Evolutionary conservation across 108 stramenopile genomes (phyloP).

Genomic region (Mediolabrus comicus): DNA sequence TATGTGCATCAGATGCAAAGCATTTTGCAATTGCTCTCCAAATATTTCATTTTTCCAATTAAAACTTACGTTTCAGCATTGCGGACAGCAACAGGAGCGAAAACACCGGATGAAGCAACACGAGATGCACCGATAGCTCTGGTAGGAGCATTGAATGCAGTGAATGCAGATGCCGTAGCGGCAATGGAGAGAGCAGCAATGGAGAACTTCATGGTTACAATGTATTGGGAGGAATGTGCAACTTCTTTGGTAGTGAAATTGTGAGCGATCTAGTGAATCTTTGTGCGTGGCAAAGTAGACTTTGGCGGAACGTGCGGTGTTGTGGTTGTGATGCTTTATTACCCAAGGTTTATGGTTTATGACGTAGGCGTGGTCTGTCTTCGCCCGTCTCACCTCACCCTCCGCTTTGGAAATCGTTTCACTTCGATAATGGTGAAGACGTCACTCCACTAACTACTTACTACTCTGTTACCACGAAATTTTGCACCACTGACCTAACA

Average conservation of each 20-base stretch:
- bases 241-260: conserved; percentile 1
- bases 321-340: not conserved
- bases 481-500: no score
- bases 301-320: not conserved
- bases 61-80: conserved; percentile 36
- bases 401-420: no score
- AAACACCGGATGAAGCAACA: conserved; percentile 12
- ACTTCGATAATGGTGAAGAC: not conserved
- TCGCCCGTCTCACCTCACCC: no score
- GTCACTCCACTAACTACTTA: no score
- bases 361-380: not conserved
- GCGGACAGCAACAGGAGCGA: conserved; percentile 27
- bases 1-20: not conserved
- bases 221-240: not conserved
- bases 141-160: conserved; percentile 15
- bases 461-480: no score
- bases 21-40: not conserved
- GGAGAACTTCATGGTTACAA: conserved; percentile 46
- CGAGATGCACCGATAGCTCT: conserved; percentile 16
- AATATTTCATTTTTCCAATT: not conserved
- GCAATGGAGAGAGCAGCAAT: conserved; percentile 46
- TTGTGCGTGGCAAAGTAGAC: not conserved
- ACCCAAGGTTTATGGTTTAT: not conserved
- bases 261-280: not conserved
- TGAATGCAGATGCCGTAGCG: conserved; percentile 56